Evolutionary conservation across 768 basidiomycete species (phyloP).

Genomic region (Hygrophoropsis aurantiaca): DNA sequence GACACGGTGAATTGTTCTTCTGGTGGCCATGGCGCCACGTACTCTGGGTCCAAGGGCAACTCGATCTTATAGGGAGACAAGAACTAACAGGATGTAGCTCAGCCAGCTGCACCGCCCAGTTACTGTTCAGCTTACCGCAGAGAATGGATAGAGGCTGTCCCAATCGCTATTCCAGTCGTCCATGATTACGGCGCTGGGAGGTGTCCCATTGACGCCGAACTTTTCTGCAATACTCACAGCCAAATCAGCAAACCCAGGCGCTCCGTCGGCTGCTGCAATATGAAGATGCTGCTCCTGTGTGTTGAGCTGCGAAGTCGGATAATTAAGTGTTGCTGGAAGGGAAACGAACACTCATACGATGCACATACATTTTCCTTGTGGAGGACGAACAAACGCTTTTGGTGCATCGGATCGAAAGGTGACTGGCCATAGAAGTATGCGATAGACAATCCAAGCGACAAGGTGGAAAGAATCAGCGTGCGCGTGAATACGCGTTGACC

Average conservation of each 20-base stretch:
- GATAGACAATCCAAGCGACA: slow-evolving; percentile 50
- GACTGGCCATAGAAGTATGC: slow-evolving; percentile 57
- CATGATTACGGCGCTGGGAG: slow-evolving; percentile 53
- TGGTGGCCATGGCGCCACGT: slow-evolving; percentile 50
- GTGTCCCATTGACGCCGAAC: slow-evolving; percentile 50
- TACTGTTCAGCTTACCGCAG: slow-evolving; percentile 45
- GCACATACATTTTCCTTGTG: slow-evolving; percentile 82
- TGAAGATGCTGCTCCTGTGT: slow-evolving; percentile 74
- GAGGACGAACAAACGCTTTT: slow-evolving; percentile 81
- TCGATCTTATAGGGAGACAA: slow-evolving; percentile 81
- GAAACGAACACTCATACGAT: not conserved
- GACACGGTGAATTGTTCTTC: slow-evolving; percentile 50
- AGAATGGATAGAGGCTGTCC: slow-evolving; percentile 84
- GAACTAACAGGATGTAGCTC: slow-evolving; percentile 51
- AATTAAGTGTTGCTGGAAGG: not conserved
- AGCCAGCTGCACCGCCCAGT: not conserved
- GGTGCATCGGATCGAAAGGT: slow-evolving; percentile 84
- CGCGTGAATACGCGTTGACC: slow-evolving; percentile 39
- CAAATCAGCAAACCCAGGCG: slow-evolving; percentile 69
- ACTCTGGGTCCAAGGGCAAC: slow-evolving; percentile 48
- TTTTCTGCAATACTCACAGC: slow-evolving; percentile 57
- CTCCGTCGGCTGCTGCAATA: slow-evolving; percentile 78
- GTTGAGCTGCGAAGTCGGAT: slow-evolving; percentile 75
- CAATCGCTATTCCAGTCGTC: slow-evolving; percentile 83
- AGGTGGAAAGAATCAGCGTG: slow-evolving; percentile 43